These are phyloP conservation scores for Trametes gibbosa DNA, from an alignment of 768 basidiomycete species.

Conservation along the genomic window DNA sequence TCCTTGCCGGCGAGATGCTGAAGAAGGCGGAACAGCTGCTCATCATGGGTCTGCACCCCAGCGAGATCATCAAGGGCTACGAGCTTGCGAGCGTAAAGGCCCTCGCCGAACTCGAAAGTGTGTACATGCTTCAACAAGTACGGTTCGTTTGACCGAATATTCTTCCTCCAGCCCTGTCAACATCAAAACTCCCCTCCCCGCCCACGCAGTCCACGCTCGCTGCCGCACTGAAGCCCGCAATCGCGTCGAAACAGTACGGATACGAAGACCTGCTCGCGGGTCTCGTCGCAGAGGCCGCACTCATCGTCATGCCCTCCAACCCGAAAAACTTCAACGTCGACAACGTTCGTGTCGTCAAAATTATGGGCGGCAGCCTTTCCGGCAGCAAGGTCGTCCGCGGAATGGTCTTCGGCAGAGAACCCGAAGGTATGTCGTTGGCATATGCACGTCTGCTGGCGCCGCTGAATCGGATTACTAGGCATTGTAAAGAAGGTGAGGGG, in stretches of 20 bases:
- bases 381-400: conserved; percentile 88
- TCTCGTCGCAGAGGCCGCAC: conserved; percentile 90
- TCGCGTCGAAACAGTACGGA: conserved; percentile 97
- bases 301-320: conserved; percentile 88
- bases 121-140: conserved; percentile 31
- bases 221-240: conserved; percentile 81
- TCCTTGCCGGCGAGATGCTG: conserved; percentile 91
- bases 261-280: conserved; percentile 78
- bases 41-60: conserved; percentile 95
- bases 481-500: conserved; percentile 76
- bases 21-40: conserved; percentile 91
- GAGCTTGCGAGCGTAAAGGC: conserved; percentile 87
- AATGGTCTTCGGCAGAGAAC: conserved; percentile 97
- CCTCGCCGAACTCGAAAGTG: conserved; percentile 86
- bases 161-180: conserved; percentile 56
- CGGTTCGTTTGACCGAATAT: background rate
- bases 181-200: conserved; percentile 66
- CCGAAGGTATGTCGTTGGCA: conserved; percentile 62
- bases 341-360: conserved; percentile 97
- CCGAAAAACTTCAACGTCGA: conserved; percentile 96
- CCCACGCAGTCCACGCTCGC: conserved; percentile 67
- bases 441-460: background rate
- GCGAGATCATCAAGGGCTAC: conserved; percentile 93
- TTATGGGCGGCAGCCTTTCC: conserved; percentile 89
- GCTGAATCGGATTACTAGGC: conserved; percentile 40